phyloP scores from a whole-genome alignment of 129 eudicot species.

The Centella asiatica region DNA sequence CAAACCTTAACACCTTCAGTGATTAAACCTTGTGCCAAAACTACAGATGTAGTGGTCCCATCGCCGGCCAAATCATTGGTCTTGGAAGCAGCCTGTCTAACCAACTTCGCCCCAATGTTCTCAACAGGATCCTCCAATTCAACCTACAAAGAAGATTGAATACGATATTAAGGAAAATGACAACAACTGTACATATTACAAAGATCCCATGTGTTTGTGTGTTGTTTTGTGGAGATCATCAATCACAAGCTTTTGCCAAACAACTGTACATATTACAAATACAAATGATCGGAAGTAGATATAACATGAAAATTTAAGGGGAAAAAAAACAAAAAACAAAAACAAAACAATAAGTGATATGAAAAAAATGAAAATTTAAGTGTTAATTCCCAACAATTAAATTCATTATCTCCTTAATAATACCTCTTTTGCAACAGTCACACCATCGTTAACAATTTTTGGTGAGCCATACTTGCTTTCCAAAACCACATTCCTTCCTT shows the following conservation, averaged over 20 bases:
- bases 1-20: constrained; percentile 75
- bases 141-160: constrained; percentile 21
- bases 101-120: constrained; percentile 69
- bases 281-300: no score
- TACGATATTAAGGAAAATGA: not conserved
- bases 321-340: no score
- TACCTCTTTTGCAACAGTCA: constrained; percentile 82
- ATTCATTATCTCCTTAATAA: no score
- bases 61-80: constrained; percentile 86
- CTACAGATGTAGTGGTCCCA: constrained; percentile 79
- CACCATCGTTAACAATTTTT: constrained; percentile 64
- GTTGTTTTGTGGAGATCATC: no score
- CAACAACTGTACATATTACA: not conserved
- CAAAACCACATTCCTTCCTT: constrained; percentile 57
- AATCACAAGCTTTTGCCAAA: no score
- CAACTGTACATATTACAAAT: not conserved
- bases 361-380: no score
- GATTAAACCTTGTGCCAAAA: constrained; percentile 68
- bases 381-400: no score
- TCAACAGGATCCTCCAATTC: constrained; percentile 69
- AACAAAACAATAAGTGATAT: no score
- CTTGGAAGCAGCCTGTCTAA: constrained; percentile 69
- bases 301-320: no score
- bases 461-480: constrained; percentile 83
- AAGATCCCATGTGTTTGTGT: no score